Percentiles rank a stretch among this genome's conserved stretches.
phyloP scores from a whole-genome alignment of 805 yeast genomes.

The Kuraishia borneana region DNA sequence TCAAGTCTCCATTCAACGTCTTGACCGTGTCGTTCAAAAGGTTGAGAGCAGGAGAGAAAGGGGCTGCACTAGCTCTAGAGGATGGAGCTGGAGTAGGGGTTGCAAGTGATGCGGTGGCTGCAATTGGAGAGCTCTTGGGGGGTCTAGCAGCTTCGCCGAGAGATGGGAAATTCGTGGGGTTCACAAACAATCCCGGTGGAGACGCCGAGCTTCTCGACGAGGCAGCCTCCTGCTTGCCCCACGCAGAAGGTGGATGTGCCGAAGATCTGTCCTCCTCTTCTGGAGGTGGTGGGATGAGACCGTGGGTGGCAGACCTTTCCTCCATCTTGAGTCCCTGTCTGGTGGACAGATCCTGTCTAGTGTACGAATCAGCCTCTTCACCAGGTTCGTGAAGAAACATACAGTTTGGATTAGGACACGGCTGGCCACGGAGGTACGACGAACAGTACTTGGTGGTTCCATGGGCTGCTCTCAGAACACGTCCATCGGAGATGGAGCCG shows the following conservation, averaged over 20 bases:
- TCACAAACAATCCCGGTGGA: constrained; percentile 17
- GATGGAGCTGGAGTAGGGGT: constrained; percentile 4
- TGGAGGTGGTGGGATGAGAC: constrained; percentile 18
- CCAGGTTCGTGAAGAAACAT: constrained; percentile 99
- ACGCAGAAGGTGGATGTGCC: constrained; percentile 31
- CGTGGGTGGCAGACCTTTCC: constrained; percentile 21
- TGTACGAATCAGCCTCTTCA: constrained; percentile 95
- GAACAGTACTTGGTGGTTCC: constrained; percentile 98
- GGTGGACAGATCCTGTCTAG: constrained; percentile 78
- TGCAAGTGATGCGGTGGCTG: not conserved
- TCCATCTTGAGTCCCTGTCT: constrained; percentile 54
- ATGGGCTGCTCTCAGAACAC: constrained; percentile 84
- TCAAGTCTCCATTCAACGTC: not conserved
- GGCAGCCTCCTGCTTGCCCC: constrained; percentile 30
- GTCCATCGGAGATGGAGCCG: constrained; percentile 89
- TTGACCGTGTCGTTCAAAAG: constrained; percentile 8
- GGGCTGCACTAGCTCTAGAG: constrained; percentile 13
- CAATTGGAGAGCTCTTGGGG: not conserved
- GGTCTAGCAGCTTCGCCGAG: constrained; percentile 28
- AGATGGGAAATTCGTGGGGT: constrained; percentile 49
- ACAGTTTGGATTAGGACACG: constrained; percentile 97
- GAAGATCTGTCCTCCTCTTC: constrained; percentile 8
- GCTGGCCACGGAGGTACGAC: constrained; percentile 87
- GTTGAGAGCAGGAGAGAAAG: constrained; percentile 15
- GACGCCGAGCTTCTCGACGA: not conserved